These are phyloP conservation scores for Lepidopterella palustris DNA, from an alignment of 495 filamentous ascomycete genomes.

Conservation along the genomic window DNA sequence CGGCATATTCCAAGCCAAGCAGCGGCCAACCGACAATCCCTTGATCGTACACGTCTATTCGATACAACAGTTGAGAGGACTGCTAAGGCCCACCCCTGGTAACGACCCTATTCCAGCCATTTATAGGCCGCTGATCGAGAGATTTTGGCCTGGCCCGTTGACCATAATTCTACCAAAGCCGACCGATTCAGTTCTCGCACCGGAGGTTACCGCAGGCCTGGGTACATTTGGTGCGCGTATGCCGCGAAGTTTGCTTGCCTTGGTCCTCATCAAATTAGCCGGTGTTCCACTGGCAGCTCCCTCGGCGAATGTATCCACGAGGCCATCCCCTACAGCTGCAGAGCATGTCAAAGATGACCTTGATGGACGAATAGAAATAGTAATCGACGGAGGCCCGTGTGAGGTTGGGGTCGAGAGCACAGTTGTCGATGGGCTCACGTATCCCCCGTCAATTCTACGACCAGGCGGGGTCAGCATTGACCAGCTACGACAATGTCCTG, in stretches of 20 bases:
- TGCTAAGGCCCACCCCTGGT: constrained; percentile 41
- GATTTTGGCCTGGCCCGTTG: constrained; percentile 92
- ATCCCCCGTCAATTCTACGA: constrained; percentile 73
- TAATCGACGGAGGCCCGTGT: constrained; percentile 84
- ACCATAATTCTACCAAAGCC: constrained; percentile 86
- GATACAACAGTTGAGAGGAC: constrained; percentile 63
- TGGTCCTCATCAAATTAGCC: constrained; percentile 71
- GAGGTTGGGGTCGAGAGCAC: constrained; percentile 91
- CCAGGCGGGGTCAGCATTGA: constrained; percentile 91
- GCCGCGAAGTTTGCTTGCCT: constrained; percentile 75
- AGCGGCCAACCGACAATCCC: constrained; percentile 86
- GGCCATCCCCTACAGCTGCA: constrained; percentile 83
- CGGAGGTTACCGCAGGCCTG: constrained; percentile 80
- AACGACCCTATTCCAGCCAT: constrained; percentile 62
- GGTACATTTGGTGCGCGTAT: constrained; percentile 85
- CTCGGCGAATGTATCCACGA: constrained; percentile 88
- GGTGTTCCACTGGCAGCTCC: constrained; percentile 83
- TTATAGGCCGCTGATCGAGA: constrained; percentile 70
- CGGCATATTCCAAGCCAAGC: constrained; percentile 87
- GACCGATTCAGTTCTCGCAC: constrained; percentile 59
- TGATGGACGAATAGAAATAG: constrained; percentile 72
- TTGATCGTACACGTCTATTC: constrained; percentile 89
- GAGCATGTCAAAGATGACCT: constrained; percentile 84
- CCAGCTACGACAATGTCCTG: constrained; percentile 60
- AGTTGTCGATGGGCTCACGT: constrained; percentile 81